Evolutionary conservation across 495 filamentous ascomycete genomes (phyloP), one percentile per base, ranked within the genome.

Genomic region (Podospora pseudopauciseta): DNA sequence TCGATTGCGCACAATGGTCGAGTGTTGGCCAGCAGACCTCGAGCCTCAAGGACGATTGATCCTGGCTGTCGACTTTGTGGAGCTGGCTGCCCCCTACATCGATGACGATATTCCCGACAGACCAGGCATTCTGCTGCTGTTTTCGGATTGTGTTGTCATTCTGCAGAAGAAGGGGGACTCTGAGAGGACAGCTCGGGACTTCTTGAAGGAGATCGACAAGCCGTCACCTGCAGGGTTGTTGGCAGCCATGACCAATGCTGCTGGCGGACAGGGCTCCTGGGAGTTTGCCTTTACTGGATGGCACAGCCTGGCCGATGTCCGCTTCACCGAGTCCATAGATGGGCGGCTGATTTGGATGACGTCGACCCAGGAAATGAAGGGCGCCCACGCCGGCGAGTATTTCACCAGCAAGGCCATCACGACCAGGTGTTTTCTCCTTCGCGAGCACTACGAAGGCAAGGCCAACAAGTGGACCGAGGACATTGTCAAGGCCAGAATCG

Each of bases 161-260:
- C 79, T 97, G 7, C 86, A 87, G 55, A 96, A 93, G 71, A 79
- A 84, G 15, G 76, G 82, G 26, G 83, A 83, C 4, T 84, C 84
- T 62, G 85, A 80, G 16, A 80, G 90, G 56, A 90, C 91, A 4
- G 93, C 92, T 9, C 88, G 92, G 55, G 91, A 90, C 67, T 76
- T 99, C 30, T 73, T 96, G 65, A 88, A 92, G 28, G 93, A 97
- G 75, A 79, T 97, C 53, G 92, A 97, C 73, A 90, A 89, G 69
- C 89, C 89, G 16, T 88, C 82, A 0, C 83, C 89, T 15, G 81
- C 85, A 3, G 83, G 84, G 18, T 82, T 83, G 66, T 80, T 87
- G 53, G 83, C 81, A 26, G 83, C 82, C 27, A 83, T 86, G 76
- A 86, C 86, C 16, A 86, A 85, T 57, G 83, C 79, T 5, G 82